Percentiles rank a stretch among this genome's conserved stretches.
phyloP scores from a whole-genome alignment of 2,329 filamentous ascomycete species.

The Alternaria gaisen region DNA sequence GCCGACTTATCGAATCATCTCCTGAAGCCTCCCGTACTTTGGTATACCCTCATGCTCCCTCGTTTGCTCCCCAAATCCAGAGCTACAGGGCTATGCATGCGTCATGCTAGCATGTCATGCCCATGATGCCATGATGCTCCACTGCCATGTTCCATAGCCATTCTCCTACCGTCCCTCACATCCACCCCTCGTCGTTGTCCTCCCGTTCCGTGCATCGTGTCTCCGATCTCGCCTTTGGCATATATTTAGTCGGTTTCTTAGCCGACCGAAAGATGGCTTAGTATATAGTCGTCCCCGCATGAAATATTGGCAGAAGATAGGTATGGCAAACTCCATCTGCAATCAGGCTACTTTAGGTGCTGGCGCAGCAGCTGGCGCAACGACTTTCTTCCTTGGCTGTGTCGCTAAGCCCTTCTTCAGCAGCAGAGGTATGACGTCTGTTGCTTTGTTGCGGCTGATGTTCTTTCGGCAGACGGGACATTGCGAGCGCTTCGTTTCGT shows the following conservation, averaged over 20 bases:
- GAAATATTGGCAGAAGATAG: neutral
- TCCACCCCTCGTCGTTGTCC: neutral
- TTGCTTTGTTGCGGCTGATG: conserved; percentile 51
- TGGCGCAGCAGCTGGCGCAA: conserved; percentile 11
- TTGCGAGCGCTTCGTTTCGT: conserved; percentile 53
- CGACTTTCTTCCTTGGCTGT: conserved; percentile 42
- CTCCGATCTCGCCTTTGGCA: neutral
- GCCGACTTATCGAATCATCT: neutral
- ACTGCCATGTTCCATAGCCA: too few species aligned
- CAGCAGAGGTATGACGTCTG: conserved; percentile 54
- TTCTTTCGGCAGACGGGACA: conserved; percentile 60
- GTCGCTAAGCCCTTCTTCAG: conserved; percentile 52
- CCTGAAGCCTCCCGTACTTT: too few species aligned
- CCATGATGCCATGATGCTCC: neutral
- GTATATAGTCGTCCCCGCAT: neutral
- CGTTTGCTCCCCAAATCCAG: too few species aligned
- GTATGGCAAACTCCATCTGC: conserved; percentile 22
- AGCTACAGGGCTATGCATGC: too few species aligned
- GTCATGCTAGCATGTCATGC: too few species aligned
- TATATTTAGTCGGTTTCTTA: neutral
- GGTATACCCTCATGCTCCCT: neutral
- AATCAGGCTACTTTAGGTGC: conserved; percentile 33
- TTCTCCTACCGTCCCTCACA: neutral
- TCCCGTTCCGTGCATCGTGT: neutral
- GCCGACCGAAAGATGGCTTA: conserved; percentile 6